phyloP scores from a whole-genome alignment of 2,329 filamentous ascomycete genomes.

The Annulohypoxylon truncatum region DNA sequence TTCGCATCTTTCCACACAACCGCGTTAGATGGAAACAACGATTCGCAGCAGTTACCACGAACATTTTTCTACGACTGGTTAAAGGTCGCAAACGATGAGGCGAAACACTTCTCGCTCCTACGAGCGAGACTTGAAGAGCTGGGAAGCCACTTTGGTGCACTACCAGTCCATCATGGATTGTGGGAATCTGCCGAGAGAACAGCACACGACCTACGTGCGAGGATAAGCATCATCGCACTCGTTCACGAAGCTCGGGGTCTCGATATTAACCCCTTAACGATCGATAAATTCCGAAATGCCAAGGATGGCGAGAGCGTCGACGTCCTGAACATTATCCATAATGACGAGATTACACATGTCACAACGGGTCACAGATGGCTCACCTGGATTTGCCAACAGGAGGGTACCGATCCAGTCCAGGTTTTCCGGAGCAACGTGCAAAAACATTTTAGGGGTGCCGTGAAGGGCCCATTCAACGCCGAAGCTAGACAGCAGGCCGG shows the following conservation, averaged over 20 bases:
- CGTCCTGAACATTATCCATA: conserved; percentile 57
- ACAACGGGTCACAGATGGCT: conserved; percentile 61
- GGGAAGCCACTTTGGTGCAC: conserved; percentile 57
- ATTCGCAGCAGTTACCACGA: conserved; percentile 52
- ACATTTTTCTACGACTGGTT: conserved; percentile 61
- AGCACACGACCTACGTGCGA: conserved; percentile 56
- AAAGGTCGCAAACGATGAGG: conserved; percentile 60
- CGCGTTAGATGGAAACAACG: conserved; percentile 30
- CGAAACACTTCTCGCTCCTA: conserved; percentile 60
- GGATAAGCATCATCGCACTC: conserved; percentile 60
- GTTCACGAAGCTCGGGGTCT: conserved; percentile 60
- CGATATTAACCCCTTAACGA: conserved; percentile 60
- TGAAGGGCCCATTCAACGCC: conserved; percentile 59
- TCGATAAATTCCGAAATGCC: conserved; percentile 58
- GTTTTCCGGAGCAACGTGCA: conserved; percentile 58
- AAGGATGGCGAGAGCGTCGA: conserved; percentile 56
- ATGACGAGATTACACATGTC: conserved; percentile 61
- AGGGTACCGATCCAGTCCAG: conserved; percentile 57
- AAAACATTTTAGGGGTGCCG: conserved; percentile 55
- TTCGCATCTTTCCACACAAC: conserved; percentile 57
- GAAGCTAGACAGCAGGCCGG: conserved; percentile 58
- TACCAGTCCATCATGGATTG: conserved; percentile 59
- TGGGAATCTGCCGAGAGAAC: conserved; percentile 59
- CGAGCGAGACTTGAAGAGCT: conserved; percentile 58
- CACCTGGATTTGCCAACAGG: conserved; percentile 59